Conservation (phyloP, 306 rosid species). For the Prunus mongolica region DNA sequence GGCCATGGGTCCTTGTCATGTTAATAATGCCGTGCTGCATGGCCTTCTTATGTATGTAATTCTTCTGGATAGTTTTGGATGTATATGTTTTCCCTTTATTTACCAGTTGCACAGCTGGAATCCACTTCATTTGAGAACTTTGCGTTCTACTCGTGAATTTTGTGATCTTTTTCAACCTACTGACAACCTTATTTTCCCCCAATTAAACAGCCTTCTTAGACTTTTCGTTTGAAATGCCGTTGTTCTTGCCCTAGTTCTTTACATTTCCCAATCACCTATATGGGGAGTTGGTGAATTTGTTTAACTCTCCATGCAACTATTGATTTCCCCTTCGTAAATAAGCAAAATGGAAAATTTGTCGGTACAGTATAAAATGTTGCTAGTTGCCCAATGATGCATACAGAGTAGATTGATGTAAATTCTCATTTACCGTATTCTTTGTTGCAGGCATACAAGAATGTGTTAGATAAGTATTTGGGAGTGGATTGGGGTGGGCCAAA, state of each 20-base stretch:
- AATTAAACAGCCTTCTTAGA: not conserved
- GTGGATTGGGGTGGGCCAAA: conserved; percentile 55
- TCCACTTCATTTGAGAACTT: not conserved
- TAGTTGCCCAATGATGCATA: conserved; percentile 1
- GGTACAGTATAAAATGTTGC: conserved; percentile 13
- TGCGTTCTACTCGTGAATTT: not conserved
- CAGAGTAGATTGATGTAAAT: not conserved
- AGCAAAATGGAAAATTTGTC: conserved; percentile 16
- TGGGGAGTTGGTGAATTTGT: conserved; percentile 35
- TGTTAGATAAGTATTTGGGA: conserved; percentile 79
- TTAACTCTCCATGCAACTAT: conserved; percentile 41
- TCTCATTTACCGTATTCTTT: conserved; percentile 7
- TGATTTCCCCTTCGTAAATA: conserved; percentile 30
- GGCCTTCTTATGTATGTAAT: not conserved
- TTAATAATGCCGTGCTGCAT: not conserved
- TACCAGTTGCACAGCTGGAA: not conserved
- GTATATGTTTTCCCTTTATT: not conserved
- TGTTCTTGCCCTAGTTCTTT: conserved; percentile 30
- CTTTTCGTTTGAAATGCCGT: conserved; percentile 24
- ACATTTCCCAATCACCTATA: conserved; percentile 33
- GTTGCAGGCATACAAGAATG: conserved; percentile 76
- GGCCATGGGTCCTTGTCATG: not conserved
- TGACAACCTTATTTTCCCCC: not conserved
- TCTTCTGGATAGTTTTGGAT: not conserved
- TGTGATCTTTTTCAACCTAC: conserved; percentile 11